Percentiles rank a stretch among this genome's conserved stretches.
Evolutionary conservation across 2,329 filamentous ascomycete genomes (phyloP).

Genomic region (Fusarium papillatum): DNA sequence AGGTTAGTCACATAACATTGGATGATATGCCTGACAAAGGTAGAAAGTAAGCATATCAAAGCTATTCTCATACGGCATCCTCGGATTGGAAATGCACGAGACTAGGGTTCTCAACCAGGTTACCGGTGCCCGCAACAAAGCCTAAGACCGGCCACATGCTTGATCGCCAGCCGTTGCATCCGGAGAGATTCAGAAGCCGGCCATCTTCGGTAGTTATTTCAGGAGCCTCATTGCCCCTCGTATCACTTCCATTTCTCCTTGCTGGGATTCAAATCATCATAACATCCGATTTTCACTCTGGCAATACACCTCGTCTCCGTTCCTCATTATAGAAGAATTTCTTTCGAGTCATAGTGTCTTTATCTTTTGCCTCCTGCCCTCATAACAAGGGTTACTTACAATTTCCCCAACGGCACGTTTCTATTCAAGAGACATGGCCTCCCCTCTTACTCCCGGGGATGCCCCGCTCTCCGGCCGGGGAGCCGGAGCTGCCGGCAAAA

Average conservation of each 20-base stretch:
- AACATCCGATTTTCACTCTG: neutral
- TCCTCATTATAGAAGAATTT: neutral
- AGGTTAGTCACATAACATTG: conserved; percentile 1
- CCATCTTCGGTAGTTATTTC: conserved; percentile 13
- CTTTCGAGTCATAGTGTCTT: neutral
- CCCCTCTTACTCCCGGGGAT: conserved; percentile 8
- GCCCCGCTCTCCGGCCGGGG: conserved; percentile 26
- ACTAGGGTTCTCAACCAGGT: conserved; percentile 2
- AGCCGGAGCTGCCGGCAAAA: conserved; percentile 1
- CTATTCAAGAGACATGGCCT: conserved; percentile 21
- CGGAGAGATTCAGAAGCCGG: conserved; percentile 24
- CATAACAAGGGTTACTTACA: neutral
- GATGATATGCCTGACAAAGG: neutral
- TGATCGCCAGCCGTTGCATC: conserved; percentile 37
- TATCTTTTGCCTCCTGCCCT: neutral
- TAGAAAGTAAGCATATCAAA: conserved; percentile 21
- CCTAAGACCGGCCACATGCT: conserved; percentile 22
- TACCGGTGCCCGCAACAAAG: conserved; percentile 18
- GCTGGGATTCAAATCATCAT: neutral
- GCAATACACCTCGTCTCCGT: neutral
- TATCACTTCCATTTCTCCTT: neutral
- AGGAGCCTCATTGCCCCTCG: conserved; percentile 15
- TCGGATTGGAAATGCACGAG: conserved; percentile 27
- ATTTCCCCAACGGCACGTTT: neutral
- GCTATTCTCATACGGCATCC: conserved; percentile 29